Evolutionary conservation across 805 yeast genomes (phyloP).

Genomic region (Yarrowia osloensis): DNA sequence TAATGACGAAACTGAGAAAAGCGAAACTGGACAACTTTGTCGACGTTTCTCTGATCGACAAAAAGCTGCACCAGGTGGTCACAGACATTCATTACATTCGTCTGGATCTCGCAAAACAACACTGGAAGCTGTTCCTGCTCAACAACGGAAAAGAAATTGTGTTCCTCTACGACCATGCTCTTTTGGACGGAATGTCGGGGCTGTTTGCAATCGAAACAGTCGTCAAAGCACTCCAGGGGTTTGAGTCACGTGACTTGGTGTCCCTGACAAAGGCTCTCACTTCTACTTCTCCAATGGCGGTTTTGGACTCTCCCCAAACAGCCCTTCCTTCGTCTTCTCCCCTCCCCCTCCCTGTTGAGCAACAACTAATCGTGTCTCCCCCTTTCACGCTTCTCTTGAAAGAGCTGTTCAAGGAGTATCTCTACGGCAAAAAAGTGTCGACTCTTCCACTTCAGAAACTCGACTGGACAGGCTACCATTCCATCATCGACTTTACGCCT

Average conservation of each 20-base stretch:
- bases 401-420: slow-evolving; percentile 2
- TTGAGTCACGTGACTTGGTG: neutral
- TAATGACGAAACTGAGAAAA: neutral
- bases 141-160: slow-evolving; percentile 19
- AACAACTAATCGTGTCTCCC: neutral
- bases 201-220: neutral
- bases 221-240: neutral
- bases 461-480: neutral
- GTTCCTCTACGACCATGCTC: slow-evolving; percentile 37
- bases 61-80: neutral
- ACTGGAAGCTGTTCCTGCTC: slow-evolving; percentile 35
- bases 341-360: neutral
- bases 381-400: neutral
- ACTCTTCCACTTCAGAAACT: neutral
- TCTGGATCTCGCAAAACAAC: slow-evolving; percentile 26
- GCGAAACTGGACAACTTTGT: neutral
- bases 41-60: neutral
- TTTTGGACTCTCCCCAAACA: neutral
- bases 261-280: too few relatives aligned
- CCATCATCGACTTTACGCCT: neutral
- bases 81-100: neutral
- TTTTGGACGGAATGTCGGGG: slow-evolving; percentile 38
- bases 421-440: neutral
- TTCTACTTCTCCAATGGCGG: too few relatives aligned
- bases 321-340: neutral